A percentile compares a stretch with the other conserved stretches of the same genome.
Evolutionary conservation across 2,329 filamentous ascomycete species (phyloP).

Genomic region (Claviceps purpurea): DNA sequence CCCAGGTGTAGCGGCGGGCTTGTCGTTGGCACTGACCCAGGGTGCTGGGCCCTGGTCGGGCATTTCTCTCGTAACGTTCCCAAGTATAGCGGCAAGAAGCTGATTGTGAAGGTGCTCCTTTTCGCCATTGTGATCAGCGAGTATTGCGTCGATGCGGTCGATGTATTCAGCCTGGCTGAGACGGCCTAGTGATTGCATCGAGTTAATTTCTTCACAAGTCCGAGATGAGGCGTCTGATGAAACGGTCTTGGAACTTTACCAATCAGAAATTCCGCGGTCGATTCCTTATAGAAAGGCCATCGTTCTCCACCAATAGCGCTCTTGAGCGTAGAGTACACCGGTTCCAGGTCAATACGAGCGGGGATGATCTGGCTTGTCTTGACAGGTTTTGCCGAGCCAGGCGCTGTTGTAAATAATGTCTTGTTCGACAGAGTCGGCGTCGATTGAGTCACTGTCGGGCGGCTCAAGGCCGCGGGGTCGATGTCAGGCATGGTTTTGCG

Average conservation of each 20-base stretch:
- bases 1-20: conserved; percentile 41
- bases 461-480: conserved; percentile 55
- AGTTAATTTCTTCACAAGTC: conserved; percentile 14
- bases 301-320: conserved; percentile 44
- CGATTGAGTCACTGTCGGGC: conserved; percentile 42
- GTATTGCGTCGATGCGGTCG: conserved; percentile 45
- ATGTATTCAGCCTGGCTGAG: conserved; percentile 50
- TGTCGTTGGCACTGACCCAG: conserved; percentile 61
- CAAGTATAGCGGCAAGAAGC: conserved; percentile 52
- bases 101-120: conserved; percentile 55
- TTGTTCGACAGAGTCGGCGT: conserved; percentile 47
- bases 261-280: conserved; percentile 47
- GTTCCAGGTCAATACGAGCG: conserved; percentile 53
- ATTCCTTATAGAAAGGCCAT: conserved; percentile 52
- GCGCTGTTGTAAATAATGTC: conserved; percentile 39
- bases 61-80: conserved; percentile 56
- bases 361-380: conserved; percentile 52
- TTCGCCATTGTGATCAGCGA: conserved; percentile 42
- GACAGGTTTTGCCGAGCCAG: conserved; percentile 34
- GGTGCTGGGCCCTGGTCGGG: conserved; percentile 54
- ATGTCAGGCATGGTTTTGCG: conserved; percentile 48
- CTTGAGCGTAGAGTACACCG: conserved; percentile 50
- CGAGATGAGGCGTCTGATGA: not conserved
- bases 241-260: conserved; percentile 26
- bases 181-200: conserved; percentile 31